Evolutionary conservation across 1,284 basidiomycete species (phyloP).

Genomic region (Trametes pubescens): DNA sequence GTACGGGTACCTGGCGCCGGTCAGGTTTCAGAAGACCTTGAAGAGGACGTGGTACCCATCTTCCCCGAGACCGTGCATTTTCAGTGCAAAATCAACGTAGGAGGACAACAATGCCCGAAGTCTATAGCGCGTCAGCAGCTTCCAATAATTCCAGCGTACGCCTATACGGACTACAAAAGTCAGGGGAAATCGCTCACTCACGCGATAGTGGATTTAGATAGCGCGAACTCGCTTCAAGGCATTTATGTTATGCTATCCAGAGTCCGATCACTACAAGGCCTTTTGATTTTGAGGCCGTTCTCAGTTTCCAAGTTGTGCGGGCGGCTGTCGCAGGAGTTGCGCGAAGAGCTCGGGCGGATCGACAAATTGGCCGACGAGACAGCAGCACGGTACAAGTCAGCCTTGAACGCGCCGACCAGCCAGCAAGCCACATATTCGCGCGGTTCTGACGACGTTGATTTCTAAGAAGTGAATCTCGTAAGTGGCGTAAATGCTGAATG

Average conservation of each 20-base stretch:
- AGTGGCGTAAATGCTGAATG: no score
- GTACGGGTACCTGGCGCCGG: neutral
- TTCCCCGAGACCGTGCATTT: neutral
- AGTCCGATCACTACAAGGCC: neutral
- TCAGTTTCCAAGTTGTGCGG: neutral
- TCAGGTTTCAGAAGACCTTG: neutral
- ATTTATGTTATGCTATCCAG: neutral
- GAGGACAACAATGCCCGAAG: neutral
- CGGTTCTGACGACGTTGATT: no score
- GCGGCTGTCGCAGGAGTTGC: neutral
- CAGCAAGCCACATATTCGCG: no score
- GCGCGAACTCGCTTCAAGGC: conserved; percentile 18
- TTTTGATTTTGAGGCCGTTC: neutral
- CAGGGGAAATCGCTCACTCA: conserved; percentile 37
- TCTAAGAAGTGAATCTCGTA: no score
- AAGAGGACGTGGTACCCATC: neutral
- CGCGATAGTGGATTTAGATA: conserved; percentile 36
- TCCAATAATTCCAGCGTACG: conserved; percentile 38
- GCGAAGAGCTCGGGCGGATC: neutral
- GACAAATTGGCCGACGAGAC: neutral
- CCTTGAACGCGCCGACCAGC: no score
- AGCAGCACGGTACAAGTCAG: no score
- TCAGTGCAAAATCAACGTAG: neutral
- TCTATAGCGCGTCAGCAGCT: conserved; percentile 31
- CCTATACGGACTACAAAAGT: conserved; percentile 41